Percentiles rank a stretch among this genome's conserved stretches.
Evolutionary conservation across 108 stramenopile species (phyloP).

Genomic region (Parmales sp.): DNA sequence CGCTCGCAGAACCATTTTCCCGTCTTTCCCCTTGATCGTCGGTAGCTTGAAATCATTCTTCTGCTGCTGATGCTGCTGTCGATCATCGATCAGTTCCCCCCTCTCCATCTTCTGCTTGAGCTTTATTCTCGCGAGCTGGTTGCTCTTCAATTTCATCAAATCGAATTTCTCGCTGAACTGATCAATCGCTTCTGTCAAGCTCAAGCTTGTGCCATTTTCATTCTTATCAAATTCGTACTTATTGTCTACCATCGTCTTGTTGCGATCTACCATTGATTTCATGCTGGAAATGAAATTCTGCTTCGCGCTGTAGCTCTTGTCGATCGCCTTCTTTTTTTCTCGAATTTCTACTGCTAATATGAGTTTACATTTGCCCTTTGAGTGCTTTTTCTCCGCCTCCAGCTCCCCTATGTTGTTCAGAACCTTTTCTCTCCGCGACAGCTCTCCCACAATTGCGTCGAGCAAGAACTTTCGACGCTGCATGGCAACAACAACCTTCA

Average conservation of each 20-base stretch:
- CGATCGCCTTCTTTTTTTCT: background rate
- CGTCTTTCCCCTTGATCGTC: too few species aligned
- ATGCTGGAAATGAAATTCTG: background rate
- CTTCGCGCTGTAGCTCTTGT: background rate
- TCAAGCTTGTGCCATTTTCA: background rate
- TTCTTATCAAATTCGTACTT: background rate
- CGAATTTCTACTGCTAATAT: background rate
- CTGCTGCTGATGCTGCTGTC: too few species aligned
- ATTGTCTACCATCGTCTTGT: background rate
- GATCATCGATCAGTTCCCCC: too few species aligned
- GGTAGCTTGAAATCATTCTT: too few species aligned
- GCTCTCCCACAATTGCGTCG: slow-evolving; percentile 1
- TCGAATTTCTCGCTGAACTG: slow-evolving; percentile 2
- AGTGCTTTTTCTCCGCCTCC: slow-evolving; percentile 5
- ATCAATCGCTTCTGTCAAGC: background rate
- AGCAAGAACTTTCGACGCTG: background rate
- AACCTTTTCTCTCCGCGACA: background rate
- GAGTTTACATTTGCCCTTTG: background rate
- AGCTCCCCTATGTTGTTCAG: background rate
- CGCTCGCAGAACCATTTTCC: too few species aligned
- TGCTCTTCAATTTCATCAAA: background rate
- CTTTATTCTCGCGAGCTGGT: background rate
- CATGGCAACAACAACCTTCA: slow-evolving; percentile 8
- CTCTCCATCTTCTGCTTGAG: background rate
- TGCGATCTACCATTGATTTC: background rate